A percentile compares a stretch with the other conserved stretches of the same genome.
phyloP scores from a whole-genome alignment of 305 asterid genomes.

The Euphrasia arctica region DNA sequence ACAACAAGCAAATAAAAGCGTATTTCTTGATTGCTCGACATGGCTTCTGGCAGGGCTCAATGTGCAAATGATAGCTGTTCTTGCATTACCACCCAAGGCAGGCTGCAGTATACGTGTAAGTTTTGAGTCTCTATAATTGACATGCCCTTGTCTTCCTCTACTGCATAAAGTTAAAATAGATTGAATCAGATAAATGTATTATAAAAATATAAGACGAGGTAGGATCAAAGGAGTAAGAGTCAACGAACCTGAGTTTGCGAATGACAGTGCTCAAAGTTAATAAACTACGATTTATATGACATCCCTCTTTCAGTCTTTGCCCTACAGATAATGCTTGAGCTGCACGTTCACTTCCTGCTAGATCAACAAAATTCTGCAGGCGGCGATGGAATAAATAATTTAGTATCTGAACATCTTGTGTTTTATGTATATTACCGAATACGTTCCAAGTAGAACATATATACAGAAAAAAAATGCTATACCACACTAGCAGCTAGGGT shows the following conservation, averaged over 20 bases:
- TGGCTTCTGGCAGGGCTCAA: conserved; percentile 93
- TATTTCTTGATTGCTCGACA: conserved; percentile 94
- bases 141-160: conserved; percentile 89
- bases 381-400: background rate
- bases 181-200: background rate
- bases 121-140: conserved; percentile 96
- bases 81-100: conserved; percentile 95
- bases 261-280: conserved; percentile 90
- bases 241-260: conserved; percentile 86
- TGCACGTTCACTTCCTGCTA: conserved; percentile 99
- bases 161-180: conserved; percentile 43
- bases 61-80: conserved; percentile 95
- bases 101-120: conserved; percentile 94
- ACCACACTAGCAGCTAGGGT: conserved; percentile 98
- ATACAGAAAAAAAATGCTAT: conserved; percentile 8
- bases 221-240: background rate
- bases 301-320: conserved; percentile 96
- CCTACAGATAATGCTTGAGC: conserved; percentile 93
- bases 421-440: background rate
- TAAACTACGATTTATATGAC: conserved; percentile 98
- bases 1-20: conserved; percentile 88
- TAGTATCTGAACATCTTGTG: background rate
- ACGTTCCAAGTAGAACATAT: background rate
- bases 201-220: background rate
- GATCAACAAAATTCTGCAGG: conserved; percentile 94